A percentile compares a stretch with the other conserved stretches of the same genome.
phyloP scores from a whole-genome alignment of 495 filamentous ascomycete genomes.

The Aspergillus kassunensis region DNA sequence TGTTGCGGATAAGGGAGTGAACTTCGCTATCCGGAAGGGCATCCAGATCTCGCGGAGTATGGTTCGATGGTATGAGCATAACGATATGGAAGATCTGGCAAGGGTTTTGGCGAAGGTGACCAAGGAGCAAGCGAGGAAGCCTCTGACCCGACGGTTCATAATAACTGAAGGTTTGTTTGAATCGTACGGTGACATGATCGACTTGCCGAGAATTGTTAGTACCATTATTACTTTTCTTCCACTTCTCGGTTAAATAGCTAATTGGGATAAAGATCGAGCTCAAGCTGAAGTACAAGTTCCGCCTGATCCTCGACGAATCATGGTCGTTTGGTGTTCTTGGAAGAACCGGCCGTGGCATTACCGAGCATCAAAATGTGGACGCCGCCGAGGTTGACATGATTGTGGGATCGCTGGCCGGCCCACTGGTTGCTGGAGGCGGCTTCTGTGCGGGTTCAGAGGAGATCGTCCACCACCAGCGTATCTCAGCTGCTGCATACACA shows the following conservation, averaged over 20 bases:
- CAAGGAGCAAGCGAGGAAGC: constrained; percentile 83
- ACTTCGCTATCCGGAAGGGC: constrained; percentile 90
- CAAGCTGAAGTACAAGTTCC: constrained; percentile 93
- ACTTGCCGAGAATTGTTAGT: constrained; percentile 80
- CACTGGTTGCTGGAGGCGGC: constrained; percentile 86
- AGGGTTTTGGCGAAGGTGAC: constrained; percentile 77
- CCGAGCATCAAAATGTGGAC: constrained; percentile 95
- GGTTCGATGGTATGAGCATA: constrained; percentile 92
- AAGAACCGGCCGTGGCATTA: constrained; percentile 82
- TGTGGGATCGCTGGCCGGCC: constrained; percentile 84
- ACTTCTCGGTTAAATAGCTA: background rate
- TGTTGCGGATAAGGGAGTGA: constrained; percentile 92
- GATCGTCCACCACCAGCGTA: constrained; percentile 91
- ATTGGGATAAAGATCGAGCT: constrained; percentile 65
- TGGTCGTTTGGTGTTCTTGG: constrained; percentile 95
- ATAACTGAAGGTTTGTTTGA: constrained; percentile 96
- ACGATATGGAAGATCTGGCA: constrained; percentile 91
- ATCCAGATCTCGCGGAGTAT: constrained; percentile 88
- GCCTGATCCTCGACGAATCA: constrained; percentile 93
- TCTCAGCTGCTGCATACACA: constrained; percentile 84
- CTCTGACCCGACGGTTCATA: constrained; percentile 88
- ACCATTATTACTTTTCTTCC: background rate
- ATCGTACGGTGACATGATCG: constrained; percentile 76
- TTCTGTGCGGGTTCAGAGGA: constrained; percentile 90
- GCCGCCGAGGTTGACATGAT: constrained; percentile 91